These are phyloP conservation scores for Spergularia azorica DNA, from an alignment of 179 eudicot genomes.

Conservation along the genomic window DNA sequence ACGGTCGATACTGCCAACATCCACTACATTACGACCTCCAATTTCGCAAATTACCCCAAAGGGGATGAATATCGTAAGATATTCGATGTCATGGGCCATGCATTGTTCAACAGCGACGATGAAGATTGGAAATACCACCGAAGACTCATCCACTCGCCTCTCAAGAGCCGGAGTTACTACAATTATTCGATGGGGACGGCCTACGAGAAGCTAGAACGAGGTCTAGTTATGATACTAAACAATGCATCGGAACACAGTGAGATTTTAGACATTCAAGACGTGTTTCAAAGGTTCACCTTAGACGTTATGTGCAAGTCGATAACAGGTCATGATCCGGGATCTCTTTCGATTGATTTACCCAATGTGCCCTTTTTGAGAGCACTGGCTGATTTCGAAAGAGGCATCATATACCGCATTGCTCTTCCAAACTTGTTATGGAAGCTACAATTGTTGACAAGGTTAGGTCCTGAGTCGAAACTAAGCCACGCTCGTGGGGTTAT, in stretches of 20 bases:
- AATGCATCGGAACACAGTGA: conserved; percentile 19
- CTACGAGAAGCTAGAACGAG: conserved; percentile 29
- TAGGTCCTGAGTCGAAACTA: conserved; percentile 30
- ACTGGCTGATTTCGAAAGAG: conserved; percentile 32
- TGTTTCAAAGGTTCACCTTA: conserved; percentile 37
- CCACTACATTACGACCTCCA: conserved; percentile 37
- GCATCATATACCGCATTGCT: conserved; percentile 19
- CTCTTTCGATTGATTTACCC: conserved; percentile 30
- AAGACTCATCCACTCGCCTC: conserved; percentile 9
- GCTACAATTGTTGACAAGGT: conserved; percentile 26
- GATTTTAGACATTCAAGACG: conserved; percentile 41
- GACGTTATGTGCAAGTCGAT: conserved; percentile 30
- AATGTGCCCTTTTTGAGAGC: conserved; percentile 35
- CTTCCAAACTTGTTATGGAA: conserved; percentile 31
- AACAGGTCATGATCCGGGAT: conserved; percentile 30
- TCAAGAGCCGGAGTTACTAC: conserved; percentile 20
- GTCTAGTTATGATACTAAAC: conserved; percentile 33
- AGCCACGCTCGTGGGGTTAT: conserved; percentile 24
- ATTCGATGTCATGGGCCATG: conserved; percentile 37
- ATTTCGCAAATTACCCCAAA: conserved; percentile 35
- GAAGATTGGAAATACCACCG: conserved; percentile 34
- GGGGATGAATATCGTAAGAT: conserved; percentile 20
- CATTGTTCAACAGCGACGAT: conserved; percentile 37
- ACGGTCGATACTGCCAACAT: conserved; percentile 38
- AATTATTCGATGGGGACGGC: conserved; percentile 15